Evolutionary conservation across 306 rosid genomes (phyloP), one percentile per base, ranked within the genome.

Genomic region (Abrus pulchellus): DNA sequence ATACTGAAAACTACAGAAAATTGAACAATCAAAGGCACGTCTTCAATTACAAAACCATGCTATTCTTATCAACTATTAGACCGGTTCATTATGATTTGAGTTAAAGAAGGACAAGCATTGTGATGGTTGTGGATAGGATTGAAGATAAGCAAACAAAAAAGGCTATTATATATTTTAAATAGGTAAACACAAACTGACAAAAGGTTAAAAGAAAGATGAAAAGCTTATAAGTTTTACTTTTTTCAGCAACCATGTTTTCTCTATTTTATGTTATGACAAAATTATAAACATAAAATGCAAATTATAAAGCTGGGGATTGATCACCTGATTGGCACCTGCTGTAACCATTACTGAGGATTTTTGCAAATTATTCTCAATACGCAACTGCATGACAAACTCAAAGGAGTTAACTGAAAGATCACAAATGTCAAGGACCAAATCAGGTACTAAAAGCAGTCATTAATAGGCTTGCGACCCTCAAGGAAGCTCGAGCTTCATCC

Each of bases 321-420:
- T 86, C 88, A 94, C 98, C 98, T 94, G 98, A 90, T 94, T 94
- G 64, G 98, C 98, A 65, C 98, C 98, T 44, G 97, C 92, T 44
- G 98, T 94, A 74, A 94, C 97, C 98, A 94, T 94, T 80, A 94
- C 98, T 0, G 97, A 88, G 64, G 98, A 94, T 76, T 90, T 92
- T 80, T 41, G 73, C 84, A 94, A 71, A 57, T 90, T 92, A 65
- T 94, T 94, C 83, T 94, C 98, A 40, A 41, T 20, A 44, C 68
- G 82, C 84, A 94, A 77, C 98, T 94, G 93, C 89, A 77, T 79
- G 85, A 77, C 28, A 36, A 83, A 84, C 30, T 34, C 75, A 40
- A 68, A 6, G 14, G 7, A 82, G 63, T 61, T 45, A 79, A 54
- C 47, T 29, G 56, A 29, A 59, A 54, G 75, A 32, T 14, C 14